Evolutionary conservation across 768 basidiomycete genomes (phyloP).

Genomic region (Panaeolus papilionaceus): DNA sequence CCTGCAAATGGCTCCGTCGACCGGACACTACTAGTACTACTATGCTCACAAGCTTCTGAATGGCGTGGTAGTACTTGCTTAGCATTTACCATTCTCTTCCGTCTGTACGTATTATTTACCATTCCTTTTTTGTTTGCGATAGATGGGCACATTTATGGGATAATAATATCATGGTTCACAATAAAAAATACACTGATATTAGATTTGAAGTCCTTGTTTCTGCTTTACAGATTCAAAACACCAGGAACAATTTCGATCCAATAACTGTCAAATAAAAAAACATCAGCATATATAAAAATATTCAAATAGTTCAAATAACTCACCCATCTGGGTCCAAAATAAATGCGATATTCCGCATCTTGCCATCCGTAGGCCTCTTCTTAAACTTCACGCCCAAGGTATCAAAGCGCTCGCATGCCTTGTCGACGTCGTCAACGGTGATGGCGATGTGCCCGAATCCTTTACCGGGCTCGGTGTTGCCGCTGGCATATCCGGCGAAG

Average conservation of each 20-base stretch:
- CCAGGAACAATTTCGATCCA: slow-evolving; percentile 30
- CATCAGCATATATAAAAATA: neutral
- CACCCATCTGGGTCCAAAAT: slow-evolving; percentile 87
- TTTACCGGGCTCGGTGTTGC: slow-evolving; percentile 83
- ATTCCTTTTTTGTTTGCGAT: too few relatives aligned
- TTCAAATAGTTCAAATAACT: slow-evolving; percentile 22
- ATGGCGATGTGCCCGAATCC: slow-evolving; percentile 93
- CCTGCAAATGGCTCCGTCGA: too few relatives aligned
- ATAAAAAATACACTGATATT: too few relatives aligned
- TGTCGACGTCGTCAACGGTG: slow-evolving; percentile 81
- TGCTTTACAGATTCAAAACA: slow-evolving; percentile 1
- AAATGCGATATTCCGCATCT: slow-evolving; percentile 86
- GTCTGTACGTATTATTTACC: too few relatives aligned
- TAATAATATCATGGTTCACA: too few relatives aligned
- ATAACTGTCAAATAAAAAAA: slow-evolving; percentile 20
- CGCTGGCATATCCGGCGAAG: slow-evolving; percentile 85
- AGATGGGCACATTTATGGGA: too few relatives aligned
- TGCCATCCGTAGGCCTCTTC: slow-evolving; percentile 86
- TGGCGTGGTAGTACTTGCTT: too few relatives aligned
- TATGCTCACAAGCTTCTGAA: too few relatives aligned
- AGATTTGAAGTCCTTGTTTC: too few relatives aligned
- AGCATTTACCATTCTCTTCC: too few relatives aligned
- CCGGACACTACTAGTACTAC: too few relatives aligned
- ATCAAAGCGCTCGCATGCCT: slow-evolving; percentile 86
- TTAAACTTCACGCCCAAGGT: slow-evolving; percentile 82